Conservation (phyloP, 225 moss, liverwort and hornwort species). For the Polytrichum formosum region DNA sequence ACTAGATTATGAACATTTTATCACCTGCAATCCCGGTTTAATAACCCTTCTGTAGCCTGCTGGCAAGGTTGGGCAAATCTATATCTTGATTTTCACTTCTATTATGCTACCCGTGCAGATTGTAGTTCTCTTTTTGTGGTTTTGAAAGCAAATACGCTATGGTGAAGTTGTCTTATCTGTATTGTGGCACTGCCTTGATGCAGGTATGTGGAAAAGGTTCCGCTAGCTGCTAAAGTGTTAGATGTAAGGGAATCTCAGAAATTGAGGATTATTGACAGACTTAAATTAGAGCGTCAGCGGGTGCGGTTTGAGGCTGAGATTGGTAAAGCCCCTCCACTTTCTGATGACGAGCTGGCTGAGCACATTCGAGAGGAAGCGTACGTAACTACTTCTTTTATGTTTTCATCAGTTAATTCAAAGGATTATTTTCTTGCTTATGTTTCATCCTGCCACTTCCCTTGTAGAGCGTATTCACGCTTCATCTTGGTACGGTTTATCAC, state of each 20-base stretch:
- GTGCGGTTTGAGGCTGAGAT: constrained; percentile 88
- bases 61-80: background rate
- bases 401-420: too few relatives aligned
- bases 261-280: constrained; percentile 58
- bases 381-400: constrained; percentile 18
- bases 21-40: too few relatives aligned
- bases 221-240: constrained; percentile 69
- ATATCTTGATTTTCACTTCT: background rate
- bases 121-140: background rate
- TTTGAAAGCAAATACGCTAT: background rate
- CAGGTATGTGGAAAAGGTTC: constrained; percentile 86
- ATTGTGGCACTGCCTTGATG: background rate
- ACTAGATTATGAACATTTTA: background rate
- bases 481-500: background rate
- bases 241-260: constrained; percentile 84
- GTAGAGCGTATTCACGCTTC: too few relatives aligned
- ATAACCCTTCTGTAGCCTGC: too few relatives aligned
- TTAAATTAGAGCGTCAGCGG: constrained; percentile 83
- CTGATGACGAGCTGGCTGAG: constrained; percentile 76
- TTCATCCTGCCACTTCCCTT: too few relatives aligned
- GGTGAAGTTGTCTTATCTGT: background rate
- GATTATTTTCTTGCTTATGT: too few relatives aligned
- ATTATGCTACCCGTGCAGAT: background rate
- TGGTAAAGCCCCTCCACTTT: constrained; percentile 85
- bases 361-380: constrained; percentile 86